A percentile compares a stretch with the other conserved stretches of the same genome.
These are phyloP conservation scores for Glycine latifolia DNA, from an alignment of 306 rosid species.

Conservation along the genomic window DNA sequence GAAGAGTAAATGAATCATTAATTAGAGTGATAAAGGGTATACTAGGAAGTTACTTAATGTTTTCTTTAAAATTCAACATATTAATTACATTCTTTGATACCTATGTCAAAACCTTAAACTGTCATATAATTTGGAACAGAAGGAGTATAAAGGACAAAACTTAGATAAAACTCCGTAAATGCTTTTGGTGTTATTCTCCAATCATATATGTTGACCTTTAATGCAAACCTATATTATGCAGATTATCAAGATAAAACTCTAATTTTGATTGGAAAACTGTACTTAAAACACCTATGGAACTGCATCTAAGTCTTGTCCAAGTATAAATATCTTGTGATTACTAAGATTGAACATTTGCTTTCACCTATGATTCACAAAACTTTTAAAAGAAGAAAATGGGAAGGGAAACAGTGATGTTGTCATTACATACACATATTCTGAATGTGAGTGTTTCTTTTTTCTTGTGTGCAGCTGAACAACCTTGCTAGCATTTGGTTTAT, in stretches of 20 bases:
- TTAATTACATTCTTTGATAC: too few relatives aligned
- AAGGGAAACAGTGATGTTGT: neutral
- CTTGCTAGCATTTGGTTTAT: conserved; percentile 59
- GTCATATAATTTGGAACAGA: too few relatives aligned
- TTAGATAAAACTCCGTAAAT: neutral
- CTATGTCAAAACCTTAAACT: too few relatives aligned
- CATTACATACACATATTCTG: conserved; percentile 10
- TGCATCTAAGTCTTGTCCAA: neutral
- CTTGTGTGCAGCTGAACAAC: conserved; percentile 50
- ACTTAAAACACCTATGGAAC: neutral
- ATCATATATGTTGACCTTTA: neutral
- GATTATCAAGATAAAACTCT: neutral
- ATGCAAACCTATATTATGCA: neutral
- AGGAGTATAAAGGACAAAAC: neutral
- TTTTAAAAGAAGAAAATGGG: neutral
- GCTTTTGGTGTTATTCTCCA: neutral
- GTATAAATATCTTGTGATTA: neutral
- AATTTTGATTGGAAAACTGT: neutral
- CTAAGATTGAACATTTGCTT: conserved; percentile 15
- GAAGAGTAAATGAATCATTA: too few relatives aligned
- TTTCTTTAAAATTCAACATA: too few relatives aligned
- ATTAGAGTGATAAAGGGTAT: too few relatives aligned
- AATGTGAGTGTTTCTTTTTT: neutral
- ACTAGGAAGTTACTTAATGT: too few relatives aligned
- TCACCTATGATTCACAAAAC: neutral